Conservation (phyloP, 768 basidiomycete species). For the Atractiella rhizophila region DNA sequence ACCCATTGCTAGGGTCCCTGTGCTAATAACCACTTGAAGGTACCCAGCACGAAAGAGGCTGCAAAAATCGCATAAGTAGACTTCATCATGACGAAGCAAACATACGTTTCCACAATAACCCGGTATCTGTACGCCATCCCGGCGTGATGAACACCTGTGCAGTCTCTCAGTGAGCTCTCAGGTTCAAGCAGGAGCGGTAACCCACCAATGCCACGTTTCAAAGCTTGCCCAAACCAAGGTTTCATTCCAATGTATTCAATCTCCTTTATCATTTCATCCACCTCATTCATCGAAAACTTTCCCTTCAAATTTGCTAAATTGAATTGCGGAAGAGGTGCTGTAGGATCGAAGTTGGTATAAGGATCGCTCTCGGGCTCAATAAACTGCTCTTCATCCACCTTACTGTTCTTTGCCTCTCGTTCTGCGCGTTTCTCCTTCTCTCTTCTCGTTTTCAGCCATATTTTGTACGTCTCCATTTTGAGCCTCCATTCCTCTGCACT, state of each 20-base stretch:
- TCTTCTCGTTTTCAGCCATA: conserved; percentile 29
- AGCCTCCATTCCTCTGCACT: conserved; percentile 28
- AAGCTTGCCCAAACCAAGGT: no score
- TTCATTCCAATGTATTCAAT: no score
- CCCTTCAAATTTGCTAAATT: background rate
- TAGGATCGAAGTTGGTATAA: background rate
- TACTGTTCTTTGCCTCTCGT: conserved; percentile 24
- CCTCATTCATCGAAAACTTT: background rate
- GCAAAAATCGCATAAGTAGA: background rate
- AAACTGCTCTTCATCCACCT: conserved; percentile 13
- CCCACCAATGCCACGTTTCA: no score
- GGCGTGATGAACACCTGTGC: no score
- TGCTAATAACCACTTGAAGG: background rate
- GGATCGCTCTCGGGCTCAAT: no score
- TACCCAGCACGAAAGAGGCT: background rate
- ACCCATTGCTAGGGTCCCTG: background rate
- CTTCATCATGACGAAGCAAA: background rate
- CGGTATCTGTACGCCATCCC: no score
- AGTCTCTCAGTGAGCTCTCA: no score
- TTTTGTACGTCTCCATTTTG: conserved; percentile 31
- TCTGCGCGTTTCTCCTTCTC: conserved; percentile 27
- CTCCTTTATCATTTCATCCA: no score
- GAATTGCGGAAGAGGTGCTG: background rate
- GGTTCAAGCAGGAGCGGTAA: no score
- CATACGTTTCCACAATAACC: background rate